Evolutionary conservation across 2,329 filamentous ascomycete genomes (phyloP), one percentile per base, ranked within the genome.

Genomic region (Neopestalotiopsis sp.): DNA sequence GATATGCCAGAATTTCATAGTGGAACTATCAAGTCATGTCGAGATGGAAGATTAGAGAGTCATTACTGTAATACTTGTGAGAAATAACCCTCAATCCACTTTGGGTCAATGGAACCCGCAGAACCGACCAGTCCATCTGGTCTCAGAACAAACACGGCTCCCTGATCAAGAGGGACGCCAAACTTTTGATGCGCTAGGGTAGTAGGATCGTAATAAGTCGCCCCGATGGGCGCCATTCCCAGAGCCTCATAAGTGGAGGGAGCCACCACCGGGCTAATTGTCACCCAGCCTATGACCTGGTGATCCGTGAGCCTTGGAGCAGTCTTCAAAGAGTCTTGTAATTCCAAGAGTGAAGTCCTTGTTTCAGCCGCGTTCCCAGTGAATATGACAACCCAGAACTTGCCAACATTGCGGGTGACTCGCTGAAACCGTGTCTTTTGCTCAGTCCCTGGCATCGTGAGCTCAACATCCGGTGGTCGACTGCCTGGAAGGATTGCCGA

Each of bases 401-500:
- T 38, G 30, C 61, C 61, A 7, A 63, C 10, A 20, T 63, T 63
- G 30, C 61, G 20, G 9, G 61, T 63, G 61, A 63, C 12, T 12
- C 61, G 3, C 30, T 61, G 58, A 17, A 61, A 32, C 3, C 58
- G 13, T 3, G 30, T 34, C 28, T 34, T 17, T 32, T 34, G 13
- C n/a, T 61, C 28, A 17, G 58, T 61, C 28, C 58, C 58, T 14
- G n/a, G 58, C n/a, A 24, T 61, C 7, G 28, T 28, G 17, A 61
- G 28, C 5, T 24, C n/a, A 24, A 61, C 58, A 17, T 61, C 58
- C n/a, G 58, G 58, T 2, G 58, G 58, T 32, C 58, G 58, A 2
- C 17, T 28, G 30, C 58, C 58, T 5, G 58, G 28, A 2, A 28
- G 7, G n/a, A 61, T 2, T 14, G 17, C 28, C 58, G 28, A 17